Base-by-base conservation (phyloP, 2,329 filamentous ascomycete genomes). In the Fusarium sp. region DNA sequence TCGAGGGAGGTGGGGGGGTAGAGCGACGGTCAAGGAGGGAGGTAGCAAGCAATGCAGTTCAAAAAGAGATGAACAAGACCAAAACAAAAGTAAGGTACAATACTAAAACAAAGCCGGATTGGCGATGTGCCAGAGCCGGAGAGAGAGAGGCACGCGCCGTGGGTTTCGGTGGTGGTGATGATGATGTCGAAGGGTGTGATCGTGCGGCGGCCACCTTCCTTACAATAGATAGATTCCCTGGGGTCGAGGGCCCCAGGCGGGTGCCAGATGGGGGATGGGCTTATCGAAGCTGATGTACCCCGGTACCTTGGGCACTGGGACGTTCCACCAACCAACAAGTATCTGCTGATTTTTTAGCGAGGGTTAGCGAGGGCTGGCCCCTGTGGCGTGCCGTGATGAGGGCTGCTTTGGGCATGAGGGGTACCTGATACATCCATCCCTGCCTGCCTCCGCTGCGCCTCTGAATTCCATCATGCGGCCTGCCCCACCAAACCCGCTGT, bases 151-250 rank as follows among this genome's bases (percentile, higher is more conserved):
- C 61, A 67, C 57, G 55, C 44, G 62, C 59, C 55, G 55, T 63
- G 58, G 64, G 22, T 62, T n/a, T 46, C 40, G 40, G 31, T 59
- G 51, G 20, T 58, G 58, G 35, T 64, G 62, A 22, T 71, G 46
- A 64, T 66, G 73, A 62, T 74, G 73, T 63, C 65, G 67, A 66
- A 71, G 59, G 56, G 64, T 71, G 58, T 49, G 69, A 69, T 74
- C 58, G 66, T 74, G 58, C 65, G 71, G 62, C 62, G 62, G 51
- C 60, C 60, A 46, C 51, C 51, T 64, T 38, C 66, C 64, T 42
- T 70, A 70, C 44, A 58, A 74, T 53, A 20, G 62, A 74, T 53
- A 20, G 62, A 49, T 49, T 27, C 44, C 44, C 64, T 74, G 59
- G 35, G 63, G 63, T 70, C 38, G 57, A 69, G 29, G 46, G 46